Evolutionary conservation across 495 filamentous ascomycete species (phyloP), one percentile per base, ranked within the genome.

Genomic region (Neurospora hispaniola): DNA sequence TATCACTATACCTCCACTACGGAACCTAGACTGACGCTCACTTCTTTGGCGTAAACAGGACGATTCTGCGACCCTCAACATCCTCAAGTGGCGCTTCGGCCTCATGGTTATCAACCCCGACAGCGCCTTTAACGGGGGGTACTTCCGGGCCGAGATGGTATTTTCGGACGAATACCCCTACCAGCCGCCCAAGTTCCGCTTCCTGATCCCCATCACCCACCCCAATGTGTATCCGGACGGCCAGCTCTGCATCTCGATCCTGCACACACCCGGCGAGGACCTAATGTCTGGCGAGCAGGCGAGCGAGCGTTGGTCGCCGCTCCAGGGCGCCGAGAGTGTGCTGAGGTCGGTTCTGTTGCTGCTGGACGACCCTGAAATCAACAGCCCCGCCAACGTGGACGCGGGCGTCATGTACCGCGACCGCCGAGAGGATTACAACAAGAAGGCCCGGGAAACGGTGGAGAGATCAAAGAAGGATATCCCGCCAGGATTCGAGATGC

Each of bases 151-250:
- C 59, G 86, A 88, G 69, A 96, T 99, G 91, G 89, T 86, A 18
- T 98, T 99, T 78, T 90, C 93, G 31, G 83, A 88, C 71, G 93
- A 97, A 77, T 99, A 98, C 84, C 96, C 96, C 1, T 97, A 92
- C 81, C 84, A 87, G 40, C 96, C 96, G n/a, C 94, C 94, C 81
- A 92, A 91, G 78, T 99, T 99, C 84, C 89, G 90, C 70, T 98
- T 99, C 85, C 78, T 88, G 18, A 86, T 89, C 10, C 92, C 94
- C 66, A 84, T 86, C 74, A 93, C 90, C 81, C 96, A 99, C 82
- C 96, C 96, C 7, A 99, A 99, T 79, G 90, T 99, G 80, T 97
- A 98, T 81, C 80, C 87, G 9, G 92, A 97, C 80, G 96, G 96
- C 76, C 90, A 90, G 71, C 87, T 98, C 20, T 98, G 96, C 85